A percentile compares a stretch with the other conserved stretches of the same genome.
phyloP scores from a whole-genome alignment of 352 stramenopile genomes.

The Thraustotheca clavata region DNA sequence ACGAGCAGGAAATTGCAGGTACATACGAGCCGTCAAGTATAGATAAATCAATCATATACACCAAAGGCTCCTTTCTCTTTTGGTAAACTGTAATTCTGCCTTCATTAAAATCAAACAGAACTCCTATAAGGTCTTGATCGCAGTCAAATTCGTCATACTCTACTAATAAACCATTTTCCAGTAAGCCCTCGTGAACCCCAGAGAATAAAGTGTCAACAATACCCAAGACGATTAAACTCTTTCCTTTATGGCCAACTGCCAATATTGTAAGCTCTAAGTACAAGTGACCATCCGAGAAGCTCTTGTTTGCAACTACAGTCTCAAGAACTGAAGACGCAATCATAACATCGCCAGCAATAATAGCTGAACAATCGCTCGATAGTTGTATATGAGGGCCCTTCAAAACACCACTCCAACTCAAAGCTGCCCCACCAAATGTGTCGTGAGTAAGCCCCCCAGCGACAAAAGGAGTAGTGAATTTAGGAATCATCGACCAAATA shows the following conservation, averaged over 20 bases:
- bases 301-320: constrained; percentile 15
- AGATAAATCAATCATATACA: constrained; percentile 28
- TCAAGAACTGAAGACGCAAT: neutral
- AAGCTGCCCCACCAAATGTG: constrained; percentile 45
- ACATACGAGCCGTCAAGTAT: constrained; percentile 33
- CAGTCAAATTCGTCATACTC: constrained; percentile 35
- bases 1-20: constrained; percentile 52
- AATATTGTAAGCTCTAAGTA: constrained; percentile 14
- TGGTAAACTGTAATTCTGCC: constrained; percentile 45
- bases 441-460: constrained; percentile 53
- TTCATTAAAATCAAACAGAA: constrained; percentile 73
- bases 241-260: neutral
- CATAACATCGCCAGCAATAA: constrained; percentile 45
- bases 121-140: constrained; percentile 39
- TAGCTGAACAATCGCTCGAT: constrained; percentile 36
- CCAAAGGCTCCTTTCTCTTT: constrained; percentile 34
- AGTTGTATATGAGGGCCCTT: constrained; percentile 48
- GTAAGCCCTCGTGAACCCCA: neutral
- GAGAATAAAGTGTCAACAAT: constrained; percentile 11
- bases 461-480: constrained; percentile 47
- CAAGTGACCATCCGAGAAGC: constrained; percentile 7
- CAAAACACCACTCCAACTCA: constrained; percentile 52
- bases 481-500: constrained; percentile 37
- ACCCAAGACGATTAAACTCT: neutral
- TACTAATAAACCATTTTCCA: constrained; percentile 14